Evolutionary conservation across 1,284 basidiomycete genomes (phyloP), one percentile per base, ranked within the genome.

Genomic region (Cutaneotrichosporon cavernicola): DNA sequence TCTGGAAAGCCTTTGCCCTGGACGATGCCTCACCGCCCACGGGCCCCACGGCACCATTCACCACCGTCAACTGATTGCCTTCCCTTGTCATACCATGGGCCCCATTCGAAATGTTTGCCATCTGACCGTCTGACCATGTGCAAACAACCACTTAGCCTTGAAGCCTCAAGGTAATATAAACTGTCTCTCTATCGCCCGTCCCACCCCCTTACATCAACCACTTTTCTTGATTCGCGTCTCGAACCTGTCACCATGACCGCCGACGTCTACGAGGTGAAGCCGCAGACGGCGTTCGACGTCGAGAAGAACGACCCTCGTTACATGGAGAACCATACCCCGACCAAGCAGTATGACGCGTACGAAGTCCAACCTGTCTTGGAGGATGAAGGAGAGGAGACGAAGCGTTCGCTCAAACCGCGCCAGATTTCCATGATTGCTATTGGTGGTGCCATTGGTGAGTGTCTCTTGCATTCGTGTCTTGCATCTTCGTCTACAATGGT

Each of bases 401-500:
- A 65, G 51, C 66, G 66, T 47, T 61, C 61, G 8, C 63, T 81
- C 78, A 80, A 80, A 72, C 76, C 76, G 21, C 66, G 80, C 52
- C 78, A 78, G 68, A 69, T 79, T 50, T 71, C 73, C 58, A 79
- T 78, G 73, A 76, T 81, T 58, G 75, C 83, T 13, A 80, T 84
- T 38, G 64, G 67, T 53, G 83, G 83, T 22, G 80, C 80, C 22
- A 84, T 84, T 66, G 83, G 83, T 67, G 56, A 63, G 66, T 68
- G 11, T 5, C 11, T 9, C 5, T 31, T 31, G 14, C n/a, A 18
- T 53, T 53, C 16, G 10, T 36, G 34, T 36, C 34, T 49, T 32
- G 51, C 49, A 30, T 51, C 26, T 0, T 14, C 14, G 38, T 40
- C 38, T 40, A 14, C 38, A 5, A 16, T 11, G 11, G 38, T 40